These are phyloP conservation scores for Durusdinium trenchii DNA, from an alignment of 73 alveolate species.

Conservation along the genomic window DNA sequence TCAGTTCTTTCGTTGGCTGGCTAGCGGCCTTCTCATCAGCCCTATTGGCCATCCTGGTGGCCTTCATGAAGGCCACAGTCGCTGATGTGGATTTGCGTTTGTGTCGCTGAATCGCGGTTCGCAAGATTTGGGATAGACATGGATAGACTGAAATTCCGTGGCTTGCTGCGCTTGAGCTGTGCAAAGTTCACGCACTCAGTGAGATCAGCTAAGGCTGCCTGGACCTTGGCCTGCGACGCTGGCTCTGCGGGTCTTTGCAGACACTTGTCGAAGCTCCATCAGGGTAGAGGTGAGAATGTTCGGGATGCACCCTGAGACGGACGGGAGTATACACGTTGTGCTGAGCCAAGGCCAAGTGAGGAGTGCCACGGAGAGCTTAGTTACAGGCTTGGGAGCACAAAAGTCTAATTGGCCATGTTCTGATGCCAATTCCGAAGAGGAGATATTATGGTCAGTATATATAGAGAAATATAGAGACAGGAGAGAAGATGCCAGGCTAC, in stretches of 20 bases:
- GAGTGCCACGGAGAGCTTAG: background rate
- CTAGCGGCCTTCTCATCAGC: conserved; percentile 65
- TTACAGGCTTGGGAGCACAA: background rate
- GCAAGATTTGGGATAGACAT: background rate
- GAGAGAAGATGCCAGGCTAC: background rate
- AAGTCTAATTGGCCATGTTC: too few species aligned
- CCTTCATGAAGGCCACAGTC: conserved; percentile 40
- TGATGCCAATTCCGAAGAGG: too few species aligned
- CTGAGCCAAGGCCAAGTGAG: background rate
- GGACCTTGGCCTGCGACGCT: conserved; percentile 55
- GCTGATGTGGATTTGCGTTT: background rate
- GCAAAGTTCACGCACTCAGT: too few species aligned
- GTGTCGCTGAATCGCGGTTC: background rate
- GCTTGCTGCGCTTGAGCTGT: too few species aligned
- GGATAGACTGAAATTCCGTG: too few species aligned
- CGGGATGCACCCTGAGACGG: background rate
- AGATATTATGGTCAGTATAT: background rate
- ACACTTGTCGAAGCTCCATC: background rate
- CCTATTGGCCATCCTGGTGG: conserved; percentile 40
- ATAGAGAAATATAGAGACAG: background rate
- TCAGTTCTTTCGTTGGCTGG: conserved; percentile 33
- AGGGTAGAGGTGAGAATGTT: background rate
- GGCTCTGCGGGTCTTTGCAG: conserved; percentile 51
- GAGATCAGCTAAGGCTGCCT: background rate
- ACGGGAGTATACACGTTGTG: background rate